Conservation (phyloP, 495 filamentous ascomycete species). For the Neurospora sp. region DNA sequence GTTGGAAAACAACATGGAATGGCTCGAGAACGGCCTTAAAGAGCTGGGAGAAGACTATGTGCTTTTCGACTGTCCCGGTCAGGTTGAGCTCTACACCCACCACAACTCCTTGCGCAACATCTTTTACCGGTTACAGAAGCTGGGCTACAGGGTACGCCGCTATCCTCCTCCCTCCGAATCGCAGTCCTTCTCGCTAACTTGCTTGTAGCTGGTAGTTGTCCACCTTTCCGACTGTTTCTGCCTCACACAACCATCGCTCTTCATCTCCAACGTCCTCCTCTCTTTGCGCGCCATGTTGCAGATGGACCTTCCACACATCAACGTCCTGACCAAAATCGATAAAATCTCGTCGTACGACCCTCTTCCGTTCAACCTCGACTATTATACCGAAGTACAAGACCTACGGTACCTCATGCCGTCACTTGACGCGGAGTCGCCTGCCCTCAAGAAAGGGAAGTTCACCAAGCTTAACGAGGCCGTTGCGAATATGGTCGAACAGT, state of each 20-base stretch:
- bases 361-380: conserved; percentile 88
- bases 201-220: conserved; percentile 68
- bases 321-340: conserved; percentile 96
- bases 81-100: conserved; percentile 94
- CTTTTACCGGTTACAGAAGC: conserved; percentile 78
- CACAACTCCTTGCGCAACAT: conserved; percentile 84
- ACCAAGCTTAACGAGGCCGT: conserved; percentile 75
- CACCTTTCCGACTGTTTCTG: conserved; percentile 88
- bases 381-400: conserved; percentile 96
- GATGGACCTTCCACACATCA: conserved; percentile 89
- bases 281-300: conserved; percentile 94
- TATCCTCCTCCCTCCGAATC: background rate
- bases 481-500: conserved; percentile 75
- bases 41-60: conserved; percentile 82
- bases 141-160: conserved; percentile 73
- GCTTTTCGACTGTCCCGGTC: conserved; percentile 91
- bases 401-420: conserved; percentile 72
- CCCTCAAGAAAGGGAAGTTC: conserved; percentile 61
- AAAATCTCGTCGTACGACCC: conserved; percentile 66
- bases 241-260: conserved; percentile 83
- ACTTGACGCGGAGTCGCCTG: conserved; percentile 49
- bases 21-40: conserved; percentile 70
- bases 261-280: conserved; percentile 85
- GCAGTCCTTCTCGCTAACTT: conserved; percentile 1
- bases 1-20: conserved; percentile 84